These are phyloP conservation scores for Lippia alba DNA, from an alignment of 305 asterid species.

Conservation along the genomic window DNA sequence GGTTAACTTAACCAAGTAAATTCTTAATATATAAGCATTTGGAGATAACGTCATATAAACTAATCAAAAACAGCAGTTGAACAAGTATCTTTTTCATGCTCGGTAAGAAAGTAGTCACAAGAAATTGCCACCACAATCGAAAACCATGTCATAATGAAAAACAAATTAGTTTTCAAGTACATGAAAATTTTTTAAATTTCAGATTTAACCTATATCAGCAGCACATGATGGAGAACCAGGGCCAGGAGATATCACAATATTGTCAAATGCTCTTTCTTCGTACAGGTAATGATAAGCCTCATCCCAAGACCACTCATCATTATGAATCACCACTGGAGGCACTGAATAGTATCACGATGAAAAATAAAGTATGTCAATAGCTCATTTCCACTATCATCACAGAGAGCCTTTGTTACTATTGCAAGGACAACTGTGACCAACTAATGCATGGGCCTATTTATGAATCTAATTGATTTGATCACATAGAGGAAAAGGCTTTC, in stretches of 20 bases:
- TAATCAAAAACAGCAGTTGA: neutral
- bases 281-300: constrained; percentile 69
- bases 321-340: constrained; percentile 91
- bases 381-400: constrained; percentile 9
- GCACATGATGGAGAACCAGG: constrained; percentile 96
- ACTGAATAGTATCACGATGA: constrained; percentile 54
- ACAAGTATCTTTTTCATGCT: neutral
- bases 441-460: constrained; percentile 14
- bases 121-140: too few relatives aligned
- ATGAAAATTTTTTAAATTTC: neutral
- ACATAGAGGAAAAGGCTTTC: neutral
- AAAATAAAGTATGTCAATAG: constrained; percentile 6
- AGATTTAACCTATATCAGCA: constrained; percentile 78
- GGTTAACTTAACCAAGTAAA: neutral
- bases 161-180: neutral
- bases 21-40: neutral
- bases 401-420: constrained; percentile 1
- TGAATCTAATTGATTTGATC: constrained; percentile 1
- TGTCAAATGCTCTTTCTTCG: constrained; percentile 85
- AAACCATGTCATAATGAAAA: too few relatives aligned
- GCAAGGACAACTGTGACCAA: neutral
- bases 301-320: constrained; percentile 96
- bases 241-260: constrained; percentile 97
- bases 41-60: neutral
- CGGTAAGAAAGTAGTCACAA: neutral